These are phyloP conservation scores for Monosporascus cannonballus DNA, from an alignment of 2,329 filamentous ascomycete species.

Conservation along the genomic window DNA sequence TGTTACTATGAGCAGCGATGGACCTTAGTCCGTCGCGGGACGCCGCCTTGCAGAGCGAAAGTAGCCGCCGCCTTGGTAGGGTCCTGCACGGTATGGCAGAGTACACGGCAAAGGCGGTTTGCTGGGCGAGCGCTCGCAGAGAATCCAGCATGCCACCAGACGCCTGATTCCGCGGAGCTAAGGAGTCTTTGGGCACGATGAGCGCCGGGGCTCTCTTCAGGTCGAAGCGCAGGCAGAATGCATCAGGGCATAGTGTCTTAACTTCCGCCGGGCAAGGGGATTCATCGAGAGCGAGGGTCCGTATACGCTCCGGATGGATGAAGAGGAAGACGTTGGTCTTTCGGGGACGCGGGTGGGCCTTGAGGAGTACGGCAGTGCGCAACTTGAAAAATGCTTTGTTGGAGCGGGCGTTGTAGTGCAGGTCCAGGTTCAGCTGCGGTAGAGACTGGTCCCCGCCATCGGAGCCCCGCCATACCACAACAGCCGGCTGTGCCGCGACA, in stretches of 20 bases:
- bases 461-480: slow-evolving; percentile 5
- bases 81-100: slow-evolving; percentile 6
- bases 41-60: slow-evolving; percentile 7
- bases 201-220: slow-evolving; percentile 7
- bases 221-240: slow-evolving; percentile 8
- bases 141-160: slow-evolving; percentile 10
- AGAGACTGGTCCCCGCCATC: slow-evolving; percentile 4
- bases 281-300: slow-evolving; percentile 6
- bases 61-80: slow-evolving; percentile 6
- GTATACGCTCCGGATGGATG: slow-evolving; percentile 10
- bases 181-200: slow-evolving; percentile 8
- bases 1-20: slow-evolving; percentile 6
- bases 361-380: slow-evolving; percentile 8
- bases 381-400: slow-evolving; percentile 11
- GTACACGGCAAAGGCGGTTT: slow-evolving; percentile 8
- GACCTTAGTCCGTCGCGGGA: slow-evolving; percentile 9
- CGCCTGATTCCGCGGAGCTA: slow-evolving; percentile 9
- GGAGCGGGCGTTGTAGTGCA: slow-evolving; percentile 10
- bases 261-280: slow-evolving; percentile 5
- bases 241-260: slow-evolving; percentile 7
- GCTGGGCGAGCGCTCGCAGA: slow-evolving; percentile 6
- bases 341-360: slow-evolving; percentile 5
- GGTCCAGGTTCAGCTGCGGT: slow-evolving; percentile 5
- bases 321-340: slow-evolving; percentile 9
- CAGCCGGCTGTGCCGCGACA: slow-evolving; percentile 6